phyloP scores from a whole-genome alignment of 148 eudicot genomes.

The Amaranthus hypochondriacus region DNA sequence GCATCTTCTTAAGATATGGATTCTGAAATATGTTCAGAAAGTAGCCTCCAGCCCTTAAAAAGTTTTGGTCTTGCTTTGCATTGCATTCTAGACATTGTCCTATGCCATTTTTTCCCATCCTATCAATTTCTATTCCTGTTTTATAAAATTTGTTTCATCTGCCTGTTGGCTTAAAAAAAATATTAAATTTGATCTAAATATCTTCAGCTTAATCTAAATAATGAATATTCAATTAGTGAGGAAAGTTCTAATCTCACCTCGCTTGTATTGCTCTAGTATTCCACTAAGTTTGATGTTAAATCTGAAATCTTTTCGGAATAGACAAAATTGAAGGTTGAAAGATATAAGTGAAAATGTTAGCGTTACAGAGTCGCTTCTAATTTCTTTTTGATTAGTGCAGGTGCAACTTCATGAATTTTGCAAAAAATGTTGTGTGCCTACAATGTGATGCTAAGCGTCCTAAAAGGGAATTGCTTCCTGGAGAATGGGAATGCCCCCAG shows the following conservation, averaged over 20 bases:
- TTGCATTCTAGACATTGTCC: neutral
- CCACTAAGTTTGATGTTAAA: too few species aligned
- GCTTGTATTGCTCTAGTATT: too few species aligned
- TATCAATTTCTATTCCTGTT: neutral
- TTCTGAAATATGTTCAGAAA: neutral
- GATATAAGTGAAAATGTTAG: neutral
- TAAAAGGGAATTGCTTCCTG: slow-evolving; percentile 93
- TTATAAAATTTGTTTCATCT: neutral
- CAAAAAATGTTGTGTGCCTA: slow-evolving; percentile 82
- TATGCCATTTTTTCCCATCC: neutral
- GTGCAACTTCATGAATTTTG: slow-evolving; percentile 98
- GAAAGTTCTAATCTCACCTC: too few species aligned
- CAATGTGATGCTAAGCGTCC: slow-evolving; percentile 99
- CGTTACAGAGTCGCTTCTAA: neutral
- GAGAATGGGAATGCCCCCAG: slow-evolving; percentile 99
- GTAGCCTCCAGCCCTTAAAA: neutral
- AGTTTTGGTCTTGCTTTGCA: neutral
- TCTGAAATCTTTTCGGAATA: too few species aligned
- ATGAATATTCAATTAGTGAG: too few species aligned
- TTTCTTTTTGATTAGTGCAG: slow-evolving; percentile 37
- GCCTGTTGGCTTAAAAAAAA: too few species aligned
- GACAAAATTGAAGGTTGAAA: neutral
- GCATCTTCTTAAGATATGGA: neutral
- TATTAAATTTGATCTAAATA: too few species aligned
- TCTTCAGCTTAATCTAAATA: too few species aligned